A percentile compares a stretch with the other conserved stretches of the same genome.
phyloP scores from a whole-genome alignment of 1,139 yeast genomes.

The Geotrichum australiense region DNA sequence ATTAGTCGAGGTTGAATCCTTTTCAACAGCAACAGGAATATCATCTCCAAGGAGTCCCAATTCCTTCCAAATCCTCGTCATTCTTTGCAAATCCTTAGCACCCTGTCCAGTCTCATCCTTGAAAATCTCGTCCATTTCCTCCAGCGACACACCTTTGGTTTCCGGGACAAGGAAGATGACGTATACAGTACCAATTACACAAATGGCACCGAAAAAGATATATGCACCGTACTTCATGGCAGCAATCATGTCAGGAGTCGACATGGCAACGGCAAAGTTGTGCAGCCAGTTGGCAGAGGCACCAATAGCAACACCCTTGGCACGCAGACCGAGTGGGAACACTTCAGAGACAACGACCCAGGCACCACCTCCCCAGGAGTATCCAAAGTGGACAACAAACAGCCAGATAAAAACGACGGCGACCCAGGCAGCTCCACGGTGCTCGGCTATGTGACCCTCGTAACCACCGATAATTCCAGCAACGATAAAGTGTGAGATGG shows the following conservation, averaged over 20 bases:
- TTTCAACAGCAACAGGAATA: constrained; percentile 3
- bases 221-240: constrained; percentile 37
- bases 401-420: constrained; percentile 63
- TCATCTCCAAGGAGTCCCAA: constrained; percentile 20
- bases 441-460: constrained; percentile 21
- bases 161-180: constrained; percentile 42
- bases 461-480: constrained; percentile 30
- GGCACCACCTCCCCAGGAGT: constrained; percentile 75
- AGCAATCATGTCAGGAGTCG: constrained; percentile 63
- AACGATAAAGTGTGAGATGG: constrained; percentile 34
- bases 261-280: constrained; percentile 65
- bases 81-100: constrained; percentile 17
- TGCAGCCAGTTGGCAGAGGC: constrained; percentile 75
- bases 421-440: constrained; percentile 42
- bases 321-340: constrained; percentile 64
- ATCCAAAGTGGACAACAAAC: constrained; percentile 66
- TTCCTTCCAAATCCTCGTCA: constrained; percentile 20
- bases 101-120: constrained; percentile 20
- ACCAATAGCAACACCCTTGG: constrained; percentile 65
- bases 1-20: not conserved
- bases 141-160: constrained; percentile 43
- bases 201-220: constrained; percentile 41
- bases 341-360: constrained; percentile 77
- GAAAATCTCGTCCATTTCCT: constrained; percentile 43
- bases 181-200: constrained; percentile 23